Percentiles rank a stretch among this genome's conserved stretches.
Conservation (phyloP, 441 rosid genomes). For the Mallotus japonicus region DNA sequence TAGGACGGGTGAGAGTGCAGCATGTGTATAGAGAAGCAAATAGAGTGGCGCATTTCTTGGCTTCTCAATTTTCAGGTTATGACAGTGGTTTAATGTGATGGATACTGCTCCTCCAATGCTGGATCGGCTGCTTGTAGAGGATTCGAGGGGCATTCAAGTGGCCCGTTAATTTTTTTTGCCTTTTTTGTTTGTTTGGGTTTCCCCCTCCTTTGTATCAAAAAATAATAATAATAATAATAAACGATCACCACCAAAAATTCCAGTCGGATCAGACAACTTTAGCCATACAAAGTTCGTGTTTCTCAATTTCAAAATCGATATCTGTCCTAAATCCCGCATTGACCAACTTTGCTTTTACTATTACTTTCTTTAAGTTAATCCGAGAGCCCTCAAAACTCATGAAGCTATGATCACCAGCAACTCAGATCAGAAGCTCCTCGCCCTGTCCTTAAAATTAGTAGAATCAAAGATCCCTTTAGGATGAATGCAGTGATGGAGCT, state of each 20-base stretch:
- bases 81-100: too few relatives aligned
- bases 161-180: too few relatives aligned
- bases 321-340: background rate
- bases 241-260: constrained; percentile 3
- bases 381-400: constrained; percentile 11
- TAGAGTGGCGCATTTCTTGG: too few relatives aligned
- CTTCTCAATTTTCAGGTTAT: too few relatives aligned
- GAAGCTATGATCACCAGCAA: background rate
- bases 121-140: too few relatives aligned
- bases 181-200: too few relatives aligned
- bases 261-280: background rate
- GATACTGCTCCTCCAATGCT: too few relatives aligned
- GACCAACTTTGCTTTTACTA: background rate
- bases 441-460: constrained; percentile 1
- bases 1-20: too few relatives aligned
- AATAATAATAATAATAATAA: too few relatives aligned
- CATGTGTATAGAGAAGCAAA: too few relatives aligned
- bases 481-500: constrained; percentile 45
- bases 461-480: background rate
- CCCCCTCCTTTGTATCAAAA: too few relatives aligned
- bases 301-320: background rate
- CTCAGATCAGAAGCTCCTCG: constrained; percentile 17
- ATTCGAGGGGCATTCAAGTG: too few relatives aligned
- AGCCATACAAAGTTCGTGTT: background rate
- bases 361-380: constrained; percentile 3